A percentile compares a stretch with the other conserved stretches of the same genome.
Conservation (phyloP, 2,329 filamentous ascomycete species). For the Diaporthe eres region DNA sequence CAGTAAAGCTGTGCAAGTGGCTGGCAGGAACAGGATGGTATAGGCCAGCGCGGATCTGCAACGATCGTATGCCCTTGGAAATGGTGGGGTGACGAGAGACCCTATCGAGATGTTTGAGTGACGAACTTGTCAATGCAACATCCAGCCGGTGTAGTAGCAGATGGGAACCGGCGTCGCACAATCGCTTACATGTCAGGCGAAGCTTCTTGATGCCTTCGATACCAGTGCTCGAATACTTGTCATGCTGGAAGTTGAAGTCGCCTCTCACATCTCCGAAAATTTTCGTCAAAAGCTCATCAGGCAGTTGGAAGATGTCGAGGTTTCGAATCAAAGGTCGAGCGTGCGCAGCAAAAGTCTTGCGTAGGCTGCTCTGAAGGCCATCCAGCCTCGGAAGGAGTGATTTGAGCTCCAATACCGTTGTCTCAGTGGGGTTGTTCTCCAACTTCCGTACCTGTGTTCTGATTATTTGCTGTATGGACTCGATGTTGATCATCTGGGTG, state of each 20-base stretch:
- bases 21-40: accelerated
- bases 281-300: neutral
- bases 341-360: neutral
- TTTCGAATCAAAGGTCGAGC: too few relatives aligned
- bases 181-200: neutral
- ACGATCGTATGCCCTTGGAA: neutral
- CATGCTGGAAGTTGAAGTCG: neutral
- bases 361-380: neutral
- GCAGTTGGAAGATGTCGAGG: neutral
- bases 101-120: neutral
- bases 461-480: neutral
- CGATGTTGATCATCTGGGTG: neutral
- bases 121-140: neutral
- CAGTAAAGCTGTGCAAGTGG: neutral
- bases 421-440: neutral
- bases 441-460: accelerated
- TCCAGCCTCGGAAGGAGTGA: neutral
- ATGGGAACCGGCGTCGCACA: neutral
- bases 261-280: neutral
- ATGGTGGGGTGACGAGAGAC: neutral
- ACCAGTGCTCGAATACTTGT: neutral
- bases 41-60: neutral
- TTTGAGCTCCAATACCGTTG: too few relatives aligned
- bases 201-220: neutral
- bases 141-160: neutral